These are phyloP conservation scores for Spinellus fusiger DNA, from an alignment of 192 early-diverging fungal species.

Conservation along the genomic window DNA sequence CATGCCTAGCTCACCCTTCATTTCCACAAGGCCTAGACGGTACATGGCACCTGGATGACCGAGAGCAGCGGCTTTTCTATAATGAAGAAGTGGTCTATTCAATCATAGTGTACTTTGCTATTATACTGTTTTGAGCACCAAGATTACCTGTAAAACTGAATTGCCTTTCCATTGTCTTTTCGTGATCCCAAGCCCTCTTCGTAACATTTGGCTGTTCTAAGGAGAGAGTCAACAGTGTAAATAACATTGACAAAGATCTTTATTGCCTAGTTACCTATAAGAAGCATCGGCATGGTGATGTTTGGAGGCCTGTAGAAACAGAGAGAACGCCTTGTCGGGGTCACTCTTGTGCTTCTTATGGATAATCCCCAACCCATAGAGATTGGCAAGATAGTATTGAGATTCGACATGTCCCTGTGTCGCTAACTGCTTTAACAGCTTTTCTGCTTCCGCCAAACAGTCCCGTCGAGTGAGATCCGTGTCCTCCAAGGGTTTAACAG, in stretches of 20 bases:
- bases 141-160: too few relatives aligned
- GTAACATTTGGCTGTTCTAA: constrained; percentile 46
- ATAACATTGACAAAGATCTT: background rate
- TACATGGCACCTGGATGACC: constrained; percentile 59
- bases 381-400: constrained; percentile 61
- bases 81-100: too few relatives aligned
- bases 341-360: constrained; percentile 49
- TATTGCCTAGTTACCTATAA: constrained; percentile 28
- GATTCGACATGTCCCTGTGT: constrained; percentile 54
- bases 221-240: background rate
- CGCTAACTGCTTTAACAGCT: constrained; percentile 51
- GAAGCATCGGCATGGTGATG: constrained; percentile 57
- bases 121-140: constrained; percentile 43
- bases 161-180: constrained; percentile 44
- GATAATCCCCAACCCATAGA: constrained; percentile 55
- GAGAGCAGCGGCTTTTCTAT: constrained; percentile 13
- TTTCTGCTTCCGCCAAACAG: constrained; percentile 57
- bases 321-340: constrained; percentile 57
- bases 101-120: too few relatives aligned
- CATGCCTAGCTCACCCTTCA: constrained; percentile 46
- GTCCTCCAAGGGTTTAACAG: constrained; percentile 32
- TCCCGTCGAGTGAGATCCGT: constrained; percentile 42
- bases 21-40: constrained; percentile 35
- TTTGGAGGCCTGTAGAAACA: constrained; percentile 62
- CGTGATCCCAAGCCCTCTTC: constrained; percentile 57